These are phyloP conservation scores for Ganoderma leucocontextum DNA, from an alignment of 1,284 basidiomycete species.

Conservation along the genomic window DNA sequence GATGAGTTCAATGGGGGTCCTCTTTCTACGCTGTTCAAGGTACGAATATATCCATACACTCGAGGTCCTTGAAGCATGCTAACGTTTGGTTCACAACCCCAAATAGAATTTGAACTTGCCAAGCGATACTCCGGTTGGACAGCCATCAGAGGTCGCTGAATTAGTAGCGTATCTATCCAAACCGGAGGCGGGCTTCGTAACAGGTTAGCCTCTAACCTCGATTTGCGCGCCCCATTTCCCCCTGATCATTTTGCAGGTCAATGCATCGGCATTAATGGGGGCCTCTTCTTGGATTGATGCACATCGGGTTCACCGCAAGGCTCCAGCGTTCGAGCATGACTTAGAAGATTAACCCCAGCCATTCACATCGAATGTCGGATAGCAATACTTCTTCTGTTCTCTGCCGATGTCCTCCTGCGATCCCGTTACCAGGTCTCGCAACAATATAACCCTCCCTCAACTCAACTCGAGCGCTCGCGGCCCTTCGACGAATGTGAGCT, in stretches of 20 bases:
- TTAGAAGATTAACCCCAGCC: not conserved
- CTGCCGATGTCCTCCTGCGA: not conserved
- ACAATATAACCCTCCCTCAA: not conserved
- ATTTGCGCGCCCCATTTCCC: not conserved
- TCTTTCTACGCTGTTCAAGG: not conserved
- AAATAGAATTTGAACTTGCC: not conserved
- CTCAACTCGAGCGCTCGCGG: not conserved
- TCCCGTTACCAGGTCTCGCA: not conserved
- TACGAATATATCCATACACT: not conserved
- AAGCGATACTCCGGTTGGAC: not conserved
- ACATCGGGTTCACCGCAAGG: not conserved
- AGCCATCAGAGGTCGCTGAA: conserved; percentile 6
- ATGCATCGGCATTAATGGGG: conserved; percentile 8
- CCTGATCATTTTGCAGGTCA: not conserved
- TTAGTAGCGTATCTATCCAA: not conserved
- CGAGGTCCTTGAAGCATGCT: not conserved
- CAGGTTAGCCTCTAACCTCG: not conserved
- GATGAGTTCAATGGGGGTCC: conserved; percentile 3
- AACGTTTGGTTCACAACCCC: not conserved
- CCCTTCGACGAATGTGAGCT: not conserved
- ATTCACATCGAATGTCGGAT: not conserved
- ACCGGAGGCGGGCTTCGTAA: conserved; percentile 2
- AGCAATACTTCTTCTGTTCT: not conserved
- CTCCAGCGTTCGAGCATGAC: not conserved
- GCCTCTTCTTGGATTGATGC: not conserved